Base-by-base conservation (phyloP, 2,329 filamentous ascomycete species). In the Periconia sp. region DNA sequence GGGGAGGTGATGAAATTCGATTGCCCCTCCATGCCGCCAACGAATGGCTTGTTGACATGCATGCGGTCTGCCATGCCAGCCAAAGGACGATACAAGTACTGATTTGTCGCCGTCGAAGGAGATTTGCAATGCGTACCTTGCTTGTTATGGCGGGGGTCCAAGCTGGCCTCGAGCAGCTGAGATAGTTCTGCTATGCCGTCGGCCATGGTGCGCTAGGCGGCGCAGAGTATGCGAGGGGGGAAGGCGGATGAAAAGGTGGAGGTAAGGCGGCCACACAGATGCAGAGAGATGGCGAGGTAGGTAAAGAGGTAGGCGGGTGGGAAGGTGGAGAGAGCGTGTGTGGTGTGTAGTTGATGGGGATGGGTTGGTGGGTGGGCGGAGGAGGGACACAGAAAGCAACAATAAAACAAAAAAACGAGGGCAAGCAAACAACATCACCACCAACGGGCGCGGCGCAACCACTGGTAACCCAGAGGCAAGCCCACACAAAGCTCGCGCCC, bases 61-160 rank as follows among this genome's bases (percentile, higher is more conserved):
- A 27, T n/a, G n/a, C n/a, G 31, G 31, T 5, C 11, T 37, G 33
- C 11, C 13, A 3, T 37, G 3, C 33, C 11, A 37, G 33, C 6
- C 15, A 37, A 37, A 5, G 10, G 15, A 37, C 3, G 15, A 37
- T n/a, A 11, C 6, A 11, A 37, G 8, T 27, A 27, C 8, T 27
- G 23, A 5, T 5, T 27, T 27, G 3, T 27, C 8, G 8, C 23
- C 8, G 23, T 8, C 23, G 23, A 27, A 27, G 23, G 23, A 27
- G 3, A 27, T 27, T 27, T 27, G 23, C 3, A 27, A 27, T 27
- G 23, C 79, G 61, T 79, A 93, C 93, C 93, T 87, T 95, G 89
- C 76, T 91, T 92, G 76, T 93, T 91, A 75, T 93, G 87, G 59
- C 84, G 81, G 17, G 91, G 91, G 76, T 97, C 91, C 68, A 97